These are phyloP conservation scores for Venturia pyrina DNA, from an alignment of 2,329 filamentous ascomycete species.

Conservation along the genomic window DNA sequence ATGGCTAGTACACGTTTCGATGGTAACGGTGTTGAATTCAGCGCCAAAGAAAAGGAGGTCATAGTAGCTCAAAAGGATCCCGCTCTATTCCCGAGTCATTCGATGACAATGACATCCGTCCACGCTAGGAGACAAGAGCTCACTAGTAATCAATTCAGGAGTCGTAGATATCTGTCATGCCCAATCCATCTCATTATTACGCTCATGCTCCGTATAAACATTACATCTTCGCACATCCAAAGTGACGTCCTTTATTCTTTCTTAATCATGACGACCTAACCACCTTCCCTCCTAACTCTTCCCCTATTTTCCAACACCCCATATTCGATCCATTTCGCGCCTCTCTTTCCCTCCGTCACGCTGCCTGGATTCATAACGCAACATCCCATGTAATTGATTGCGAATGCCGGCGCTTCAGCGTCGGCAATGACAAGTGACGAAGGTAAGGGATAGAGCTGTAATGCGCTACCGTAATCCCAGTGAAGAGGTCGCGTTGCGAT, in stretches of 20 bases:
- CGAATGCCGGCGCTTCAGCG: conserved; percentile 69
- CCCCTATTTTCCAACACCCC: conserved; percentile 54
- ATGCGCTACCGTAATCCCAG: conserved; percentile 71
- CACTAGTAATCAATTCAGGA: no score
- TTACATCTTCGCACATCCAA: no score
- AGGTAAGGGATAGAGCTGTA: conserved; percentile 82
- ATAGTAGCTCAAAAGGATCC: no score
- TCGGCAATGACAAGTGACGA: conserved; percentile 77
- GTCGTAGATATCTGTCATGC: no score
- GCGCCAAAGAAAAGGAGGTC: no score
- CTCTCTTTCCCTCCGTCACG: conserved; percentile 52
- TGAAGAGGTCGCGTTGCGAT: conserved; percentile 69
- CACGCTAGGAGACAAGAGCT: no score
- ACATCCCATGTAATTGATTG: conserved; percentile 87
- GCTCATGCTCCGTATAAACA: neutral
- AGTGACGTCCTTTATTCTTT: no score
- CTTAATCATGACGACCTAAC: neutral
- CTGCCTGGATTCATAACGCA: conserved; percentile 89
- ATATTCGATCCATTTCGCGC: conserved; percentile 82
- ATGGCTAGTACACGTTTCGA: no score
- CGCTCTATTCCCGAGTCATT: no score
- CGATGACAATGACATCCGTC: no score
- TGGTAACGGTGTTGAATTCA: no score
- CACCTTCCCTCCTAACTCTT: conserved; percentile 38
- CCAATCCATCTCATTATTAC: no score